A percentile compares a stretch with the other conserved stretches of the same genome.
phyloP scores from a whole-genome alignment of 2,329 filamentous ascomycete genomes.

The Aschersonia sp. region DNA sequence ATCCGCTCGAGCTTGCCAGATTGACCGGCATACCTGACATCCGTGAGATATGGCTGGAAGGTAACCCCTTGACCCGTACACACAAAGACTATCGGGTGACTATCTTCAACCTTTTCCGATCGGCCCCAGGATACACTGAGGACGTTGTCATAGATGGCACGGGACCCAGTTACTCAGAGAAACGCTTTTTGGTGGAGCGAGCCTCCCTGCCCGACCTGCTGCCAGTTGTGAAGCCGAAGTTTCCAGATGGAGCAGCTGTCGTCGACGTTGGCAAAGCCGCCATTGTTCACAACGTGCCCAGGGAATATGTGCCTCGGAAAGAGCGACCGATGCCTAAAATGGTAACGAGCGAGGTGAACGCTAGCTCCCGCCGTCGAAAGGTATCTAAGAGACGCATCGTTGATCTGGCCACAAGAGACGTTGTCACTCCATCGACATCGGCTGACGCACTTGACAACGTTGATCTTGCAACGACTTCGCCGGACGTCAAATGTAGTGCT shows the following conservation, averaged over 20 bases:
- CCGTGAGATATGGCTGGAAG: conserved; percentile 80
- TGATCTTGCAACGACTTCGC: conserved; percentile 8
- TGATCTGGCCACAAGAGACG: conserved; percentile 43
- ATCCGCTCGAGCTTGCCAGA: conserved; percentile 79
- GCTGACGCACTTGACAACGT: conserved; percentile 11
- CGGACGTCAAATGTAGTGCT: conserved; percentile 27
- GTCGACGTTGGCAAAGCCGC: conserved; percentile 56
- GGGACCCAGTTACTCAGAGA: conserved; percentile 73
- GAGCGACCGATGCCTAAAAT: conserved; percentile 39
- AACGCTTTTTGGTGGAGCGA: conserved; percentile 70
- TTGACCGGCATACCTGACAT: conserved; percentile 85
- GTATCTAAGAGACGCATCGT: conserved; percentile 50
- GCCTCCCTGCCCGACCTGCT: conserved; percentile 61
- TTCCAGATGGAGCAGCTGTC: conserved; percentile 45
- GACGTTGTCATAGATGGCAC: conserved; percentile 81
- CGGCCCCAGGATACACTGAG: conserved; percentile 76
- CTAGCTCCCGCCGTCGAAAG: conserved; percentile 44
- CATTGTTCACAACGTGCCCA: conserved; percentile 37
- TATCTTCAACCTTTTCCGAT: conserved; percentile 93
- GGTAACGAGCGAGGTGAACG: conserved; percentile 43
- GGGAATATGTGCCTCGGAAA: conserved; percentile 42
- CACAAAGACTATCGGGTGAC: conserved; percentile 74
- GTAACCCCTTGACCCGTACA: conserved; percentile 83
- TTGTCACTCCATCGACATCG: conserved; percentile 11
- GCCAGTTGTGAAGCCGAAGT: conserved; percentile 60